These are phyloP conservation scores for Penicillium angulare DNA, from an alignment of 495 filamentous ascomycete genomes.

Conservation along the genomic window DNA sequence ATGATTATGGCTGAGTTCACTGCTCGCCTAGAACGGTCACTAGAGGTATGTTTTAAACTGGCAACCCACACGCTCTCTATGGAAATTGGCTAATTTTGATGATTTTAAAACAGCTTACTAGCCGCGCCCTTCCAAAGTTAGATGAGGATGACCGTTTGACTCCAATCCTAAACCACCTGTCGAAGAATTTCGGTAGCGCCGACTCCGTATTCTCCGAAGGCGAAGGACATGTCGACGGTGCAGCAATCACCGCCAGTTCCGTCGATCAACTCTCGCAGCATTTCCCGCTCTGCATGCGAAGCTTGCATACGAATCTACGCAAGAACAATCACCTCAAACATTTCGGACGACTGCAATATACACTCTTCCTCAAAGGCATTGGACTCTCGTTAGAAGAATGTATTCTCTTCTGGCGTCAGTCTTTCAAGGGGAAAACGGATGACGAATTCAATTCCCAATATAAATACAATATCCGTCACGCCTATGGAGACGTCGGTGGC, in stretches of 20 bases:
- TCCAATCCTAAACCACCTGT: conserved; percentile 89
- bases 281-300: conserved; percentile 94
- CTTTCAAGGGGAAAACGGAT: conserved; percentile 81
- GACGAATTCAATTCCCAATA: conserved; percentile 95
- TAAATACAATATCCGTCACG: conserved; percentile 91
- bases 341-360: conserved; percentile 91
- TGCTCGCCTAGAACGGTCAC: conserved; percentile 66
- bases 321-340: conserved; percentile 89
- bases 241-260: conserved; percentile 71
- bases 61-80: background rate
- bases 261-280: conserved; percentile 80
- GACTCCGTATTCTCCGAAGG: conserved; percentile 71
- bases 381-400: conserved; percentile 88
- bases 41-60: conserved; percentile 62
- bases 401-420: conserved; percentile 88
- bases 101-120: conserved; percentile 60
- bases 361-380: conserved; percentile 95
- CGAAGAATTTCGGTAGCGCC: conserved; percentile 87
- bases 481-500: conserved; percentile 93
- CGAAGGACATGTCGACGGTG: conserved; percentile 58
- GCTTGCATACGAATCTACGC: conserved; percentile 78
- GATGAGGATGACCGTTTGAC: conserved; percentile 96
- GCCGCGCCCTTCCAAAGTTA: conserved; percentile 82
- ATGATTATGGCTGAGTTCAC: conserved; percentile 90
- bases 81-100: background rate